Percentiles rank a stretch among this genome's conserved stretches.
phyloP scores from a whole-genome alignment of 1,284 basidiomycete species.

The Malassezia slooffiae region DNA sequence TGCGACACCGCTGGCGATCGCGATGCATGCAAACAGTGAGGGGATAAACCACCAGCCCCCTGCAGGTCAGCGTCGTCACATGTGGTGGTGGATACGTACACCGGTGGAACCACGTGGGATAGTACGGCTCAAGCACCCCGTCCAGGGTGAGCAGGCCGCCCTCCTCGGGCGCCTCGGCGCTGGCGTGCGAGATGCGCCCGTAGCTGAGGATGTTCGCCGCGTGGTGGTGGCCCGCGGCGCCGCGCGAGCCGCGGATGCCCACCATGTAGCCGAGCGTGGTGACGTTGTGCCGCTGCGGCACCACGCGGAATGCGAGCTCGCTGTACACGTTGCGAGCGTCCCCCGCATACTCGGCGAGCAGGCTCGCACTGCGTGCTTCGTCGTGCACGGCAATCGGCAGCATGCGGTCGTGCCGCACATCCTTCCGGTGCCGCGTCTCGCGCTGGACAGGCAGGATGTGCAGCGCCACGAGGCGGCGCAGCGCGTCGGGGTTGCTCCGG shows the following conservation, averaged over 20 bases:
- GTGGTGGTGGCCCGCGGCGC: constrained; percentile 57
- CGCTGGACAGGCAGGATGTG: constrained; percentile 73
- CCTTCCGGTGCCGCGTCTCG: no score
- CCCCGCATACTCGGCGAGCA: no score
- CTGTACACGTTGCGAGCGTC: constrained; percentile 35
- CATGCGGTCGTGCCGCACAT: constrained; percentile 45
- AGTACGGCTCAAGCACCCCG: constrained; percentile 68
- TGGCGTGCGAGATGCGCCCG: constrained; percentile 65
- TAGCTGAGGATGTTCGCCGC: constrained; percentile 67
- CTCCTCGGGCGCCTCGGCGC: constrained; percentile 8
- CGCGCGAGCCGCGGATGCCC: constrained; percentile 80
- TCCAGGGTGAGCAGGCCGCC: constrained; percentile 77
- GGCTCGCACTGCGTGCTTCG: constrained; percentile 10
- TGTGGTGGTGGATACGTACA: constrained; percentile 17
- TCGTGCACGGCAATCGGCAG: constrained; percentile 4
- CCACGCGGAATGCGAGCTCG: constrained; percentile 26
- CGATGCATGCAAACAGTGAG: background rate
- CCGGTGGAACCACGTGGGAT: constrained; percentile 51
- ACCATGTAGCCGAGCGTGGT: constrained; percentile 59
- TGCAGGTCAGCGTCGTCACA: no score
- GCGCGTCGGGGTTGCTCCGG: constrained; percentile 49
- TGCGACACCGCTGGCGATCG: background rate
- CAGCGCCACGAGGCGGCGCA: constrained; percentile 66
- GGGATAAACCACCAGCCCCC: no score
- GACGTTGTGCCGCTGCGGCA: constrained; percentile 20